These are phyloP conservation scores for Chalaropsis ovoidea DNA, from an alignment of 2,329 filamentous ascomycete genomes.

Conservation along the genomic window DNA sequence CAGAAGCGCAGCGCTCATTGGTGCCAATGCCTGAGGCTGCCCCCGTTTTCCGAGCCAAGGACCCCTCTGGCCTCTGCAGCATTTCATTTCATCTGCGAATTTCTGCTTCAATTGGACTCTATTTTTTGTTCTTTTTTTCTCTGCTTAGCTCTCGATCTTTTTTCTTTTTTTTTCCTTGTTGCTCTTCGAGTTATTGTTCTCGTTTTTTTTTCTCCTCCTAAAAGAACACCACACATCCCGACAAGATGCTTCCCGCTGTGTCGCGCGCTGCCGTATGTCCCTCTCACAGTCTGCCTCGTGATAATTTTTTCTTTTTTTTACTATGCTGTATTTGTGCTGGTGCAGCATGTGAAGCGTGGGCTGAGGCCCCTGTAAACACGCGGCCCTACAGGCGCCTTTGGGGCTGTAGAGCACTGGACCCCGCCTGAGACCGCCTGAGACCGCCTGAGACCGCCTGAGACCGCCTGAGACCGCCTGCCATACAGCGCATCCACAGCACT, in stretches of 20 bases:
- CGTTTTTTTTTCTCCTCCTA: slow-evolving; percentile 3
- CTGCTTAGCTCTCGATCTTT: background rate
- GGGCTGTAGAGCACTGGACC: background rate
- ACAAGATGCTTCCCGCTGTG: slow-evolving; percentile 23
- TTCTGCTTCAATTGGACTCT: background rate
- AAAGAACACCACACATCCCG: slow-evolving; percentile 2
- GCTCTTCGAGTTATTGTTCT: background rate
- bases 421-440: too few species aligned
- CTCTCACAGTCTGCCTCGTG: background rate
- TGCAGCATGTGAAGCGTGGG: background rate
- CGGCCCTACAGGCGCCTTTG: background rate
- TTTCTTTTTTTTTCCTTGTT: background rate
- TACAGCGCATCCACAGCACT: background rate
- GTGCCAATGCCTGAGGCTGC: slow-evolving; percentile 20
- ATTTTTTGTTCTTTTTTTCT: background rate
- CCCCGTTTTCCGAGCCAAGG: background rate
- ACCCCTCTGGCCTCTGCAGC: background rate
- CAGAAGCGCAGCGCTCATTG: slow-evolving; percentile 10
- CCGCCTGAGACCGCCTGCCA: background rate
- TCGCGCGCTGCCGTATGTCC: slow-evolving; percentile 24
- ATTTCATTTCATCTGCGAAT: background rate
- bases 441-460: too few species aligned
- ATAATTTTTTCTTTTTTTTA: slow-evolving; percentile 1
- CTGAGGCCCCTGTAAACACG: background rate
- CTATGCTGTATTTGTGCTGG: slow-evolving; percentile 7